Evolutionary conservation across 129 eudicot genomes (phyloP).

Genomic region (Flaveria robusta): DNA sequence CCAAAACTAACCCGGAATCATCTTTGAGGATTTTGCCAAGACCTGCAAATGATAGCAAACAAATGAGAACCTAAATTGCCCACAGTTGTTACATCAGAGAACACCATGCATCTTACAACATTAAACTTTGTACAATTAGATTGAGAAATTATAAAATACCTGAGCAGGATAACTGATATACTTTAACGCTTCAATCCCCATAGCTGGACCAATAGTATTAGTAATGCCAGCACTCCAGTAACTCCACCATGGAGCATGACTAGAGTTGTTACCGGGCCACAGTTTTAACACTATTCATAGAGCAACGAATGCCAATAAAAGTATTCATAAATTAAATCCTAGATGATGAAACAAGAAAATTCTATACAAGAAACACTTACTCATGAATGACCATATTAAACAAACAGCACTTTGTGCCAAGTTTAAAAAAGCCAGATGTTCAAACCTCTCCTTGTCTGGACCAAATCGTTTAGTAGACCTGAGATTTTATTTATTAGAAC

Average conservation of each 20-base stretch:
- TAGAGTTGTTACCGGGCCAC: conserved; percentile 67
- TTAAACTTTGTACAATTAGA: conserved; percentile 19
- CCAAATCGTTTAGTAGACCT: conserved; percentile 97
- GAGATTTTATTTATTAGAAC: conserved; percentile 5
- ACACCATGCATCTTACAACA: not conserved
- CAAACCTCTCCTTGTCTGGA: conserved; percentile 82
- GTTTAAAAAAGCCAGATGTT: conserved; percentile 87
- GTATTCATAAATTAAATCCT: not conserved
- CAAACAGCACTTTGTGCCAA: conserved; percentile 91
- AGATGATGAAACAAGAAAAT: not conserved
- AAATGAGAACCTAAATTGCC: conserved; percentile 26
- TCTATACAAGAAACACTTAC: conserved; percentile 47
- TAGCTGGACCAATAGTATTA: conserved; percentile 95
- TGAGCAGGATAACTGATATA: conserved; percentile 98
- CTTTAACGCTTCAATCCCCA: conserved; percentile 96
- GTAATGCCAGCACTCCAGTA: conserved; percentile 99
- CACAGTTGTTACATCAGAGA: conserved; percentile 11
- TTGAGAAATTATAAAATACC: conserved; percentile 38
- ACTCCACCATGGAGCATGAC: conserved; percentile 99
- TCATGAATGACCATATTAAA: conserved; percentile 86
- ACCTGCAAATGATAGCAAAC: conserved; percentile 57
- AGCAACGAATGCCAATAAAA: conserved; percentile 21
- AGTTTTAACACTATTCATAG: conserved; percentile 65
- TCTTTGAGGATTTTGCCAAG: conserved; percentile 96
- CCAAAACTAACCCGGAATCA: conserved; percentile 86